Percentiles rank a stretch among this genome's conserved stretches.
Evolutionary conservation across 192 early-diverging fungal species (phyloP).

Genomic region (Coemansia biformis): DNA sequence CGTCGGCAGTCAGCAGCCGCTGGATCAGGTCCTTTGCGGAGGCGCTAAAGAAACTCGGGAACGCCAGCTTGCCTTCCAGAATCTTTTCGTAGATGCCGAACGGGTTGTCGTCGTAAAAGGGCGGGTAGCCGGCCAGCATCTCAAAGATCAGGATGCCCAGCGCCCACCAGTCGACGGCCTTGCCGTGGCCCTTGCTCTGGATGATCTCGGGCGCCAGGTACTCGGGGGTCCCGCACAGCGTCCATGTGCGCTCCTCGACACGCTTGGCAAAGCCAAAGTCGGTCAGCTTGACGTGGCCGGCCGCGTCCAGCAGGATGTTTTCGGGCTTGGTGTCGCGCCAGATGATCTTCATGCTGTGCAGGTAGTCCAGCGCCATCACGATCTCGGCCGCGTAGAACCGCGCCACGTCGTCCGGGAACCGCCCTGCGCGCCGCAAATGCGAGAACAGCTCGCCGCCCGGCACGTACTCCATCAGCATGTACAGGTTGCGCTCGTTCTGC

Average conservation of each 20-base stretch:
- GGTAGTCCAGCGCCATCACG: slow-evolving; percentile 89
- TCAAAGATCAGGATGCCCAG: slow-evolving; percentile 96
- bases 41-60: slow-evolving; percentile 81
- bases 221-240: slow-evolving; percentile 95
- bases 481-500: slow-evolving; percentile 89
- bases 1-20: slow-evolving; percentile 84
- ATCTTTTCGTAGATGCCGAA: slow-evolving; percentile 99
- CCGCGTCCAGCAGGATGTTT: slow-evolving; percentile 72
- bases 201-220: slow-evolving; percentile 98
- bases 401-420: slow-evolving; percentile 93
- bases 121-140: slow-evolving; percentile 96
- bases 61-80: slow-evolving; percentile 80
- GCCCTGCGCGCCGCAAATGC: slow-evolving; percentile 83
- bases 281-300: slow-evolving; percentile 94
- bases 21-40: slow-evolving; percentile 86
- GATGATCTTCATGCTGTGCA: slow-evolving; percentile 91
- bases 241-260: slow-evolving; percentile 88
- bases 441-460: slow-evolving; percentile 95
- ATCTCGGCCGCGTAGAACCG: slow-evolving; percentile 95
- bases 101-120: slow-evolving; percentile 96
- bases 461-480: slow-evolving; percentile 96
- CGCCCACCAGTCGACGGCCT: slow-evolving; percentile 99
- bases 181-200: slow-evolving; percentile 93
- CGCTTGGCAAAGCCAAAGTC: slow-evolving; percentile 98
- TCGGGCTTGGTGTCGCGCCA: slow-evolving; percentile 98